Evolutionary conservation across 139 green algal species (phyloP), one percentile per base, ranked within the genome.

Genomic region (Desmodesmus armatus): DNA sequence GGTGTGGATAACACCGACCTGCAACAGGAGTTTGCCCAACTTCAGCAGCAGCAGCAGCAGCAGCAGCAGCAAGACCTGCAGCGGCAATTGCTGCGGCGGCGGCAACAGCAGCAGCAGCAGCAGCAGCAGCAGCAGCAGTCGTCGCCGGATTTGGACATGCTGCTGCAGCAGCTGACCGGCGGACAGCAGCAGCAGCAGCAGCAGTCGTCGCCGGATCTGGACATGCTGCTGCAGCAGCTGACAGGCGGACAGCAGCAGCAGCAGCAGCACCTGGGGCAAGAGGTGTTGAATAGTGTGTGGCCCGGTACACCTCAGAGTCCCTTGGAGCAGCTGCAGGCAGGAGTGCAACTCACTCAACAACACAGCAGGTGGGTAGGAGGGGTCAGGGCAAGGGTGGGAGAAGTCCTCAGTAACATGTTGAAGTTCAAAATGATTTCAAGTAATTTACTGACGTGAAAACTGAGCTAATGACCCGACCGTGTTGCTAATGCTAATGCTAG

Each of bases 31-130:
- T 13, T 55, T 55, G 47, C 47, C 47, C 47, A 13, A 13, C 47
- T 13, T 55, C 47, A 21, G 7, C 47, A 55, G 47, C 9, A 13
- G 13, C 13, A 55, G 47, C 47, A 55, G 47, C 47, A 7, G 7
- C 7, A 13, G 13, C 7, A 55, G 47, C 47, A 13, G 9, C 47
- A 7, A 55, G 47, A 55, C 47, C n/a, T n/a, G n/a, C n/a, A n/a
- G n/a, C n/a, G n/a, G n/a, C n/a, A n/a, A n/a, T n/a, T 21, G 47
- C 9, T 55, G 47, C 47, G 13, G 7, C 47, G 7, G 9, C 9
- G 47, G 60, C 60, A 69, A 17, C 60, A 69, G 60, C 60, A 69
- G 60, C 60, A 69, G 60, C 60, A 69, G 60, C 60, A 69, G 60
- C 60, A 69, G 60, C 60, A 69, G 60, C 47, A 55, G 47, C 9